Conservation (phyloP, 2,329 filamentous ascomycete species). For the Talaromyces piceae region DNA sequence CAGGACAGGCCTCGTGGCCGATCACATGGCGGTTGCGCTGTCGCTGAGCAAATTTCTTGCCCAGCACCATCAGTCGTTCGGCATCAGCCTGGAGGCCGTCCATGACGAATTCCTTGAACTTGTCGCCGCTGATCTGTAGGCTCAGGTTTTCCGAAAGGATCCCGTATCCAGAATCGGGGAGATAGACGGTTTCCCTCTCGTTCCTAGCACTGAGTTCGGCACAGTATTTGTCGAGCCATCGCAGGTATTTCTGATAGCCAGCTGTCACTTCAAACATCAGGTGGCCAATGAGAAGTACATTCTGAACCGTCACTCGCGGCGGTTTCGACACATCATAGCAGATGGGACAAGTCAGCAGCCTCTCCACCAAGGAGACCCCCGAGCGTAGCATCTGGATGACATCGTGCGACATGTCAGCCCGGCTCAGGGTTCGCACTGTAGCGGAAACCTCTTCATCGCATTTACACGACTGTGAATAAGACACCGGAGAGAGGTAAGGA, state of each 20-base stretch:
- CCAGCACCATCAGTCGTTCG: conserved; percentile 14
- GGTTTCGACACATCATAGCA: conserved; percentile 25
- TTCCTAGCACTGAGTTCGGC: conserved; percentile 11
- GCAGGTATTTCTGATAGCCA: conserved; percentile 20
- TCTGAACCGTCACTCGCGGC: conserved; percentile 21
- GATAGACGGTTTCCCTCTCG: conserved; percentile 10
- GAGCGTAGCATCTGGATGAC: conserved; percentile 15
- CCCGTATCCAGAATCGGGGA: not conserved
- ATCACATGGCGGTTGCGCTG: conserved; percentile 22
- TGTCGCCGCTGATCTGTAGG: conserved; percentile 6
- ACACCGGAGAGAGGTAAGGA: conserved; percentile 13
- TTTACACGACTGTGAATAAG: conserved; percentile 16
- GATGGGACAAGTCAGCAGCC: conserved; percentile 17
- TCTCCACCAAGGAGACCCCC: conserved; percentile 14
- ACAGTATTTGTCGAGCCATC: conserved; percentile 19
- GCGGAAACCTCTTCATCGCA: conserved; percentile 15
- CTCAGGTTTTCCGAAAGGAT: not conserved
- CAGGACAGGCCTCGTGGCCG: conserved; percentile 21
- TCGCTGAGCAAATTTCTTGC: conserved; percentile 18
- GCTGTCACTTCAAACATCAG: conserved; percentile 21
- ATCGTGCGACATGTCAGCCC: conserved; percentile 15
- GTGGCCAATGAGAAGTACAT: conserved; percentile 22
- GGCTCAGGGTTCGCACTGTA: conserved; percentile 15
- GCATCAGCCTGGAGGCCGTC: conserved; percentile 13
- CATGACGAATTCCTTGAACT: conserved; percentile 1